Conservation (phyloP, 1,139 yeast genomes). For the Pichia sp. region DNA sequence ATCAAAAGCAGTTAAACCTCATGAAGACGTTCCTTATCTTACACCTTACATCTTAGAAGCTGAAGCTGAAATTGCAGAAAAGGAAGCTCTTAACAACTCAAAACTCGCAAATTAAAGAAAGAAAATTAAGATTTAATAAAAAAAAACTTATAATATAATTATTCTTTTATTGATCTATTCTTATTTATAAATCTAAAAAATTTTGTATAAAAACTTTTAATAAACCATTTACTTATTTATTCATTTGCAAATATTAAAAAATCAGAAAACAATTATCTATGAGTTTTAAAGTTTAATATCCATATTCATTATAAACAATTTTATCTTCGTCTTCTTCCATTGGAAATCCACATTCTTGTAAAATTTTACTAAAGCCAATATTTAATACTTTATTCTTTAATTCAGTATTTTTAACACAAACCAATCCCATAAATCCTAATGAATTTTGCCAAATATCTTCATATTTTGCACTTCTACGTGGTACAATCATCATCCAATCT, state of each 20-base stretch:
- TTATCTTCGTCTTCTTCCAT: constrained; percentile 38
- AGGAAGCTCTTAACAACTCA: constrained; percentile 80
- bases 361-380: constrained; percentile 41
- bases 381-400: constrained; percentile 35
- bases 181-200: too few relatives aligned
- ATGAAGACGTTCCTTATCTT: constrained; percentile 80
- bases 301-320: constrained; percentile 38
- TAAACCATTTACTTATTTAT: neutral
- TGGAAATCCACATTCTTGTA: constrained; percentile 61
- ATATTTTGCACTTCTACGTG: constrained; percentile 48
- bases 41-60: constrained; percentile 89
- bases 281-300: constrained; percentile 29
- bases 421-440: constrained; percentile 71
- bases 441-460: constrained; percentile 59
- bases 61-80: constrained; percentile 87
- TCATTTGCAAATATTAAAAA: neutral
- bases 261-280: too few relatives aligned
- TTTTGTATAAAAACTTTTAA: neutral
- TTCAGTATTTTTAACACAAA: constrained; percentile 67
- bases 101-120: constrained; percentile 29
- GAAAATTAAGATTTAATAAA: too few relatives aligned
- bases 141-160: too few relatives aligned
- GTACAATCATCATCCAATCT: constrained; percentile 80
- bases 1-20: constrained; percentile 69
- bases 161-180: too few relatives aligned